Conservation (phyloP, 495 filamentous ascomycete genomes). For the Xylaria curta region DNA sequence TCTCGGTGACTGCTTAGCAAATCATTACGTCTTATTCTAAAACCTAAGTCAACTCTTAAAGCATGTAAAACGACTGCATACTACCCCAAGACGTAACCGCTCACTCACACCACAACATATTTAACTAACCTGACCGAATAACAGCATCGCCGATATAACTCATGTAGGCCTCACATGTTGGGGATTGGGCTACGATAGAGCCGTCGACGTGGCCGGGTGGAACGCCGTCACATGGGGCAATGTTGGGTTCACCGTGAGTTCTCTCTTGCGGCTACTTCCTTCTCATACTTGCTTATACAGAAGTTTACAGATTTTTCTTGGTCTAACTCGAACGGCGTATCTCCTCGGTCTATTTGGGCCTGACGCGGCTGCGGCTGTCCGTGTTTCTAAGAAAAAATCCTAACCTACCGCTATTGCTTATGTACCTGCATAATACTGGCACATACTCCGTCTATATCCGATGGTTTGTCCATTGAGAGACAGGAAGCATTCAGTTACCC, state of each 20-base stretch:
- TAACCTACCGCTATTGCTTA: background rate
- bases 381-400: background rate
- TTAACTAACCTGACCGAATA: constrained; percentile 1
- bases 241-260: constrained; percentile 64
- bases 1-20: background rate
- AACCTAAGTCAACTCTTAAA: background rate
- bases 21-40: background rate
- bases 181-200: constrained; percentile 61
- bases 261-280: background rate
- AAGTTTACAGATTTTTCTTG: constrained; percentile 53
- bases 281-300: background rate
- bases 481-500: background rate
- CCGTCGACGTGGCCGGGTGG: constrained; percentile 64
- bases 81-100: background rate
- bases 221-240: constrained; percentile 78
- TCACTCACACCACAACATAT: background rate
- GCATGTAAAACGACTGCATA: background rate
- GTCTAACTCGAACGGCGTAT: constrained; percentile 62
- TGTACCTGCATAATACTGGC: background rate
- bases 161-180: constrained; percentile 69
- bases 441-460: background rate
- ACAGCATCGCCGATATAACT: constrained; percentile 66
- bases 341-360: constrained; percentile 64
- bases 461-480: background rate
- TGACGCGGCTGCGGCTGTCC: background rate